A percentile compares a stretch with the other conserved stretches of the same genome.
These are phyloP conservation scores for Fusarium musae DNA, from an alignment of 2,329 filamentous ascomycete genomes.

Conservation along the genomic window DNA sequence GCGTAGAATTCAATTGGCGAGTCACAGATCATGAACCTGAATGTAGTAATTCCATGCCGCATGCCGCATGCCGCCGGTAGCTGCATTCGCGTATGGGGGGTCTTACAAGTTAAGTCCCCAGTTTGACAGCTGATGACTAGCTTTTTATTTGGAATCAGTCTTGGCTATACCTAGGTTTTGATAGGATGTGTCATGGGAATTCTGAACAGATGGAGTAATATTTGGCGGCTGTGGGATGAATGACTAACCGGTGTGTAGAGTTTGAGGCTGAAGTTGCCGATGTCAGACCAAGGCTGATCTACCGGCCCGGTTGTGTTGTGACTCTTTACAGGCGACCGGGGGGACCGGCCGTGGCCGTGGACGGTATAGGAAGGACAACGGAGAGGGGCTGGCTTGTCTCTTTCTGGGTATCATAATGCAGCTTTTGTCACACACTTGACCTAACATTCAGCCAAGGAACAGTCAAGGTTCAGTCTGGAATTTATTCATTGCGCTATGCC, in stretches of 20 bases:
- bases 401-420: background rate
- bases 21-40: slow-evolving; percentile 1
- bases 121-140: background rate
- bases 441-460: background rate
- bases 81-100: background rate
- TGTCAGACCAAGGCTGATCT: background rate
- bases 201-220: background rate
- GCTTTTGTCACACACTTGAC: background rate
- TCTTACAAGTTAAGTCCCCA: background rate
- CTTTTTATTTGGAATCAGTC: background rate
- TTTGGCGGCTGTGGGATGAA: background rate
- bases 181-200: background rate
- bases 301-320: slow-evolving; percentile 28
- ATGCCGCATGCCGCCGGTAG: background rate
- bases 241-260: background rate
- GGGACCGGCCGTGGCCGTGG: background rate
- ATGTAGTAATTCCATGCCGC: slow-evolving; percentile 1
- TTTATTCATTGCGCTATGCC: too few relatives aligned
- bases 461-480: background rate
- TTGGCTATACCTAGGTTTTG: background rate
- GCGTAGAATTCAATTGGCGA: slow-evolving; percentile 34
- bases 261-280: background rate
- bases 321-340: slow-evolving; percentile 12
- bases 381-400: slow-evolving; percentile 1
- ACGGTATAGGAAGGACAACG: slow-evolving; percentile 20